Evolutionary conservation across 805 yeast genomes (phyloP), one percentile per base, ranked within the genome.

Genomic region (Candida morakotiae): DNA sequence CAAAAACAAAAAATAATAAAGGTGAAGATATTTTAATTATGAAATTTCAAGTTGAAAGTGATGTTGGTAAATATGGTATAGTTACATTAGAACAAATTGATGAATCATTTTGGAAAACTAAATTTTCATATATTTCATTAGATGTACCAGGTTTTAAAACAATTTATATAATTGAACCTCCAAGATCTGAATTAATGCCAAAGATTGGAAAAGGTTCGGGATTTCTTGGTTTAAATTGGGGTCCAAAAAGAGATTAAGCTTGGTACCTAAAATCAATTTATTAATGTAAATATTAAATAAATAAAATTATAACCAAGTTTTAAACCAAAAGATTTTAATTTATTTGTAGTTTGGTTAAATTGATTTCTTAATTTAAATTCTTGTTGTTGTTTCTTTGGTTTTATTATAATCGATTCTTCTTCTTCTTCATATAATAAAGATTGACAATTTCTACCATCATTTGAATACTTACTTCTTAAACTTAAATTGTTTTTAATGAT

Each of bases 21-120:
- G 95, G 95, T 2, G 77, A 79, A 48, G 93, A 85, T 47, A 94
- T 84, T 48, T 69, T 85, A 49, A 68, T 79, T 41, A 83, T 89
- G 93, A 79, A 83, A 55, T 88, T 88, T 60, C 88, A 83, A 52
- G 91, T 89, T 28, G 89, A 86, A 55, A 80, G 94, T 28, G 73
- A 73, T 22, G 56, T 67, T 16, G 71, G 71, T 1, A 75, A 66
- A 38, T 74, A 74, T 42, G 96, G 87, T 9, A 67, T 80, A 11
- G 95, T 84, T 2, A 79, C 81, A 41, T 70, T 87, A 48, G 96
- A 89, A 60, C 91, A 93, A 37, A 69, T 84, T 28, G 87, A 83
- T 47, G 77, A 74, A 34, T 74, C 77, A 11, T 75, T 75, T 44
- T 77, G 76, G 67, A 64, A 75, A 43, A 83, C 87, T 22, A 83